phyloP scores from a whole-genome alignment of 306 rosid genomes.

The Prosopis cineraria region DNA sequence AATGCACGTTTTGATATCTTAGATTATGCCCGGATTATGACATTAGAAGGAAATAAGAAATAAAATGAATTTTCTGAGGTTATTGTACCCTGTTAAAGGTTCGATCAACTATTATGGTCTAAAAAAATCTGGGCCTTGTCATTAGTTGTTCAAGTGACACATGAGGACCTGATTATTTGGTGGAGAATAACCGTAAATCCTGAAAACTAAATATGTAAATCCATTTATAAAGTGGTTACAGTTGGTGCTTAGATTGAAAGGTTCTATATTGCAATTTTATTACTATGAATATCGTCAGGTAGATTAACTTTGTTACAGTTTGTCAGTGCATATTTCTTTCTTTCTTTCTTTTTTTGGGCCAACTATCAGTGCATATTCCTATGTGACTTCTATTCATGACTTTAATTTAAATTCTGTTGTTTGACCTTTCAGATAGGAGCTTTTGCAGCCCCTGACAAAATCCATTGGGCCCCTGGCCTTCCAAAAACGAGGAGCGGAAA shows the following conservation, averaged over 20 bases:
- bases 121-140: background rate
- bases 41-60: background rate
- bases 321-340: too few relatives aligned
- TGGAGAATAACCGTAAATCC: slow-evolving; percentile 21
- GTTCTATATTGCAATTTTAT: background rate
- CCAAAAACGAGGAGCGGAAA: slow-evolving; percentile 99
- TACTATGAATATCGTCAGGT: background rate
- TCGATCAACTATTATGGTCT: background rate
- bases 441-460: slow-evolving; percentile 95
- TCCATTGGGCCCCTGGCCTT: slow-evolving; percentile 99
- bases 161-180: slow-evolving; percentile 2
- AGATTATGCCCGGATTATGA: background rate
- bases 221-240: background rate
- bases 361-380: too few relatives aligned
- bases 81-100: too few relatives aligned
- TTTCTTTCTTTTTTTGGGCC: too few relatives aligned
- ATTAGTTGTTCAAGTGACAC: background rate
- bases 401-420: slow-evolving; percentile 4
- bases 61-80: too few relatives aligned
- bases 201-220: slow-evolving; percentile 14
- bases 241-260: background rate
- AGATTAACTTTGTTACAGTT: background rate
- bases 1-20: background rate
- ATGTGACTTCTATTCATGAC: background rate
- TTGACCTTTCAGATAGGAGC: slow-evolving; percentile 88